phyloP scores from a whole-genome alignment of 768 basidiomycete species.

The Boletus rubroflammeus region DNA sequence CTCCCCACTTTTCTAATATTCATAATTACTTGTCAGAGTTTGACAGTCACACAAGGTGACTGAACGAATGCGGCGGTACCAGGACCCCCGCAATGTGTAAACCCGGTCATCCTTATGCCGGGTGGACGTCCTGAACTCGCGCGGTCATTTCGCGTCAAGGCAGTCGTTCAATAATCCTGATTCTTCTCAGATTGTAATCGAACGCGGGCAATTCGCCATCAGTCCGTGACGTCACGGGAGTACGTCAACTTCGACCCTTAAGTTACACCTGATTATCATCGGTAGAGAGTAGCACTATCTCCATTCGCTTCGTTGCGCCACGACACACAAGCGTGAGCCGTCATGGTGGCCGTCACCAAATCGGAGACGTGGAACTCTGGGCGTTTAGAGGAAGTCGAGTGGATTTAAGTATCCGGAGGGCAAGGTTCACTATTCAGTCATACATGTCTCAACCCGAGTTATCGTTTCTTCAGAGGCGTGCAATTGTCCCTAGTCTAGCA shows the following conservation, averaged over 20 bases:
- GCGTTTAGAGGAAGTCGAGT: background rate
- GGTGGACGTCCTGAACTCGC: too few species aligned
- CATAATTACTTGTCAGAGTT: too few species aligned
- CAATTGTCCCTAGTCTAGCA: background rate
- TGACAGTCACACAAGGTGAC: too few species aligned
- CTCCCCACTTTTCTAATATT: too few species aligned
- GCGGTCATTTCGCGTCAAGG: background rate
- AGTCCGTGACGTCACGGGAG: background rate
- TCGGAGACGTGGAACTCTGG: background rate
- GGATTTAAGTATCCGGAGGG: background rate
- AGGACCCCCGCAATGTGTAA: too few species aligned
- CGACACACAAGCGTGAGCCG: background rate
- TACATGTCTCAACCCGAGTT: background rate
- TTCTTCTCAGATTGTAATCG: background rate
- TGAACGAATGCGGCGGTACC: too few species aligned
- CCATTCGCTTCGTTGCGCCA: background rate
- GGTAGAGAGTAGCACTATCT: background rate
- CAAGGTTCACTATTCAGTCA: background rate
- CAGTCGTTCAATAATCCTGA: background rate
- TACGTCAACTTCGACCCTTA: background rate
- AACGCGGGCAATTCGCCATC: background rate
- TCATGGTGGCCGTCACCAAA: background rate
- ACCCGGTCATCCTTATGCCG: too few species aligned
- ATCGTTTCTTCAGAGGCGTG: background rate
- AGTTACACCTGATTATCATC: background rate